phyloP scores from a whole-genome alignment of 768 basidiomycete species.

The Termitomyces sp. region DNA sequence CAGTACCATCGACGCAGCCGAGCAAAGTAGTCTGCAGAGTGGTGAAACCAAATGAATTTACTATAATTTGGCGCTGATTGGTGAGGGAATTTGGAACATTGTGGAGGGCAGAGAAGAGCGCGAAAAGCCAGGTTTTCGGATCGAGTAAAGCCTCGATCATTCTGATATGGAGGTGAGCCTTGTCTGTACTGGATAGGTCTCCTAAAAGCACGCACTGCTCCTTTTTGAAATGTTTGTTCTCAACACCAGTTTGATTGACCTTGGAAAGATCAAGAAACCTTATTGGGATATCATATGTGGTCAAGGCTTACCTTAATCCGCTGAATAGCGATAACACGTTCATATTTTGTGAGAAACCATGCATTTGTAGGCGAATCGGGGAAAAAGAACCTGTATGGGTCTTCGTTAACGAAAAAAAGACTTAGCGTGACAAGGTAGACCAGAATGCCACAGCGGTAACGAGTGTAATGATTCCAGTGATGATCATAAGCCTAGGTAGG shows the following conservation, averaged over 20 bases:
- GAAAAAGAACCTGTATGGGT: conserved; percentile 49
- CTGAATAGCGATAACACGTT: conserved; percentile 56
- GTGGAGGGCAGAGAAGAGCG: conserved; percentile 55
- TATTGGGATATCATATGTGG: not conserved
- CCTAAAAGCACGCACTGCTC: conserved; percentile 54
- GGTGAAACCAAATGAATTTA: conserved; percentile 62
- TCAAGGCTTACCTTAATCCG: conserved; percentile 50
- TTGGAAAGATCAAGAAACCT: not conserved
- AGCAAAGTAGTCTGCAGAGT: conserved; percentile 64
- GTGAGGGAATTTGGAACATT: conserved; percentile 63
- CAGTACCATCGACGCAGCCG: conserved; percentile 57
- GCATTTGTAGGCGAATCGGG: conserved; percentile 73
- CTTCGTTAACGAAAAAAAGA: not conserved
- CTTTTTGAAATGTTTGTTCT: conserved; percentile 77
- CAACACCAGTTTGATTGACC: conserved; percentile 61
- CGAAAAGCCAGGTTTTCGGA: conserved; percentile 75
- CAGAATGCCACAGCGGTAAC: conserved; percentile 48
- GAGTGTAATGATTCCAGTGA: conserved; percentile 58
- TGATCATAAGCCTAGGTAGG: conserved; percentile 56
- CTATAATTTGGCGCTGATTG: conserved; percentile 62
- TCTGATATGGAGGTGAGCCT: conserved; percentile 25
- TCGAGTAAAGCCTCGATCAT: conserved; percentile 65
- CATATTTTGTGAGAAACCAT: conserved; percentile 66
- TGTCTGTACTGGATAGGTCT: not conserved
- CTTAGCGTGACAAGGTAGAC: conserved; percentile 25